Percentiles rank a stretch among this genome's conserved stretches.
Conservation (phyloP, 2,329 filamentous ascomycete species). For the Neonectria ditissima region DNA sequence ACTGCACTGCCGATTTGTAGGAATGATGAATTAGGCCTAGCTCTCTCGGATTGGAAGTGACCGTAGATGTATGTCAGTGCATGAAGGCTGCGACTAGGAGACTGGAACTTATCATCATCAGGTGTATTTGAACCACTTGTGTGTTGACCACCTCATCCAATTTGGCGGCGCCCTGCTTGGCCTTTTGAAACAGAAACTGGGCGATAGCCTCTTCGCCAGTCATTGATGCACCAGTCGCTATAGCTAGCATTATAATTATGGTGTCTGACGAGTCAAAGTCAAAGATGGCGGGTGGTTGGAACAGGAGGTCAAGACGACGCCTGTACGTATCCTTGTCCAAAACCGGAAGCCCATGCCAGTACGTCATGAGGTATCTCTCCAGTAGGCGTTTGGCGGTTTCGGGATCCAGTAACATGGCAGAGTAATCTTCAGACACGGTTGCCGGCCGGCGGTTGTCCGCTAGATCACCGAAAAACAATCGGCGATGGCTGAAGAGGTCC, state of each 20-base stretch:
- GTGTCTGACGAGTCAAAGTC: constrained; percentile 51
- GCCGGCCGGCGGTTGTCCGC: constrained; percentile 48
- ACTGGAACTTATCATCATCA: constrained; percentile 57
- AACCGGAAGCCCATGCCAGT: constrained; percentile 54
- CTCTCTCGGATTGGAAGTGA: constrained; percentile 58
- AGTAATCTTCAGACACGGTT: constrained; percentile 37
- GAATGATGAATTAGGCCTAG: constrained; percentile 57
- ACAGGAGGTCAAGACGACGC: constrained; percentile 50
- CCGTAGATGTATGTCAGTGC: constrained; percentile 45
- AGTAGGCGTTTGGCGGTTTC: constrained; percentile 53
- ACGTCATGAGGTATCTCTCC: constrained; percentile 54
- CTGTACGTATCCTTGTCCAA: constrained; percentile 51
- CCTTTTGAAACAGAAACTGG: constrained; percentile 57
- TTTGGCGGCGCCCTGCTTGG: constrained; percentile 51
- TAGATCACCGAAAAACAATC: constrained; percentile 52
- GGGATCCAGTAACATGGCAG: constrained; percentile 53
- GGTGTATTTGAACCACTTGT: constrained; percentile 56
- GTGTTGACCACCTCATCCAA: constrained; percentile 59
- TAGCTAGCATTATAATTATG: constrained; percentile 52
- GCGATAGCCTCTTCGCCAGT: constrained; percentile 54
- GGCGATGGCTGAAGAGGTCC: constrained; percentile 47
- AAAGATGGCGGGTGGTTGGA: constrained; percentile 45
- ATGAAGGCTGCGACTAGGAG: constrained; percentile 1
- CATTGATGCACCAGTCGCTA: constrained; percentile 54
- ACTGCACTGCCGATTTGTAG: constrained; percentile 54